Conservation (phyloP, 2,329 filamentous ascomycete genomes). For the Paecilomyces fulvus region DNA sequence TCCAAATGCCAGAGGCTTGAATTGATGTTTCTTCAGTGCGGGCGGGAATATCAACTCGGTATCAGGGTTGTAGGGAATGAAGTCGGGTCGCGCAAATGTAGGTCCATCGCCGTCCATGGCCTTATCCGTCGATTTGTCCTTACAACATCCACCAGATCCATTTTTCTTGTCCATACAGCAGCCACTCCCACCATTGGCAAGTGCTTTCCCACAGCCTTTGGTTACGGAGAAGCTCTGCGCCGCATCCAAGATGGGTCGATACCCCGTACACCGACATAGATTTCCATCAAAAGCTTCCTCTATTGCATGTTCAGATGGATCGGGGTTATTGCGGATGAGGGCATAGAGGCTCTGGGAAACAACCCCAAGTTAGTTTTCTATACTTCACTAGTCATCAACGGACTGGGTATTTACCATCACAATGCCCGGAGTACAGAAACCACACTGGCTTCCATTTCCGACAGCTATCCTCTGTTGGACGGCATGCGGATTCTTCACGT, state of each 20-base stretch:
- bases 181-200: constrained; percentile 51
- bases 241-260: constrained; percentile 86
- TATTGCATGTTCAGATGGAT: constrained; percentile 70
- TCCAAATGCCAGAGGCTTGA: constrained; percentile 75
- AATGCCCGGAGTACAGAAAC: constrained; percentile 95
- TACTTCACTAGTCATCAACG: neutral
- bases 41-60: constrained; percentile 95
- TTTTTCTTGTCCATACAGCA: constrained; percentile 65
- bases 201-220: constrained; percentile 51
- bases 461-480: constrained; percentile 85
- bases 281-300: constrained; percentile 98
- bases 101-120: constrained; percentile 33
- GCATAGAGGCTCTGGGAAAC: constrained; percentile 70
- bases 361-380: constrained; percentile 4
- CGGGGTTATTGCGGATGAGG: constrained; percentile 72
- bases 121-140: constrained; percentile 42
- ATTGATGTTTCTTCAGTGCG: constrained; percentile 69
- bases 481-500: constrained; percentile 77
- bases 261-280: constrained; percentile 89
- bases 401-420: constrained; percentile 58
- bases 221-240: constrained; percentile 66
- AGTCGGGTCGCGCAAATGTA: constrained; percentile 74
- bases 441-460: constrained; percentile 85
- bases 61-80: constrained; percentile 88
- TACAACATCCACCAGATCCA: constrained; percentile 59